Percentiles rank a stretch among this genome's conserved stretches.
Evolutionary conservation across 768 basidiomycete species (phyloP).

Genomic region (Leccinum fibrillosum): DNA sequence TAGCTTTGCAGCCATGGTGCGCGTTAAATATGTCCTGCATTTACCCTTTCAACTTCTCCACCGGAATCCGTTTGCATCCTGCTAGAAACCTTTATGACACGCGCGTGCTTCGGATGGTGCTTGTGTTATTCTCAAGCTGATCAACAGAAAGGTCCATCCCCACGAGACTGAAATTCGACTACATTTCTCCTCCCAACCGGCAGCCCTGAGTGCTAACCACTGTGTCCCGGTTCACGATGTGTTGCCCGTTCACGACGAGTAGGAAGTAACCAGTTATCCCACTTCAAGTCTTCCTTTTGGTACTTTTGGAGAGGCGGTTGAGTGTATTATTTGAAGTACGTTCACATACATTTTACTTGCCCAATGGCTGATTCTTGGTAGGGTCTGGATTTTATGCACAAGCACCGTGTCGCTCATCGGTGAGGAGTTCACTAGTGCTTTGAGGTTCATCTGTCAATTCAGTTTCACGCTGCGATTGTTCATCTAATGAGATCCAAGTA

Average conservation of each 20-base stretch:
- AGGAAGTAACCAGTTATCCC: constrained; percentile 1
- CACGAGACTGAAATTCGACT: constrained; percentile 31
- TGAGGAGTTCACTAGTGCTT: too few species aligned
- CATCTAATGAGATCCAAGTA: background rate
- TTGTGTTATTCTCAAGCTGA: constrained; percentile 30
- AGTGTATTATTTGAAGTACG: background rate
- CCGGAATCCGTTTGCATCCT: background rate
- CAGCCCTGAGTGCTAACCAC: constrained; percentile 25
- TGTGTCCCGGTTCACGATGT: constrained; percentile 33
- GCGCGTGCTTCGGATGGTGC: constrained; percentile 24
- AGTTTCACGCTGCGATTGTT: background rate
- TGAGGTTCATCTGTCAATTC: background rate
- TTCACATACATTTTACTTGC: background rate
- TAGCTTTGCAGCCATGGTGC: too few species aligned
- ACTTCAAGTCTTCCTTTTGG: constrained; percentile 20
- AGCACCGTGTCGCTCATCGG: background rate
- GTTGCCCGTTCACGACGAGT: constrained; percentile 8
- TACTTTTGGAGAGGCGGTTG: background rate
- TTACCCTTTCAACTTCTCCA: too few species aligned
- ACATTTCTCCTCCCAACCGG: constrained; percentile 12
- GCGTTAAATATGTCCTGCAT: too few species aligned
- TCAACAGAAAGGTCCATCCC: constrained; percentile 14
- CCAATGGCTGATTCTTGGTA: background rate
- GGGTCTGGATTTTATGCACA: background rate
- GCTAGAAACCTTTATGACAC: constrained; percentile 26